A percentile compares a stretch with the other conserved stretches of the same genome.
These are phyloP conservation scores for Goffeauzyma gilvescens DNA, from an alignment of 768 basidiomycete species.

Conservation along the genomic window DNA sequence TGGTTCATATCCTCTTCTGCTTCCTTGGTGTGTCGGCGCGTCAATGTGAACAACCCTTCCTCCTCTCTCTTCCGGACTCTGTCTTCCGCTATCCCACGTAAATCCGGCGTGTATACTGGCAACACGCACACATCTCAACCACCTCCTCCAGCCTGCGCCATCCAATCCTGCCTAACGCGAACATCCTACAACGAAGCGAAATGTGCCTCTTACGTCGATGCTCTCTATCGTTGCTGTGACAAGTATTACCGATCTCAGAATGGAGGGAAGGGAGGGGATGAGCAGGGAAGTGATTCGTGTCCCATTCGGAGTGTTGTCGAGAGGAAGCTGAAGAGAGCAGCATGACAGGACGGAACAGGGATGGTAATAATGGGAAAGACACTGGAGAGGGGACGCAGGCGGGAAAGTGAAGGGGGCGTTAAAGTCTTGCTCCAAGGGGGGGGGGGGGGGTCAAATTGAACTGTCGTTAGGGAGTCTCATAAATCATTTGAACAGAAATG, in stretches of 20 bases:
- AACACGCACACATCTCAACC: too few species aligned
- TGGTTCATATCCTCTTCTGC: too few species aligned
- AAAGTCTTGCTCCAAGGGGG: too few species aligned
- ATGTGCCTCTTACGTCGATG: conserved; percentile 19
- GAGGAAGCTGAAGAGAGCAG: conserved; percentile 16
- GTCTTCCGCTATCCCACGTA: too few species aligned
- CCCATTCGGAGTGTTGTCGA: conserved; percentile 22
- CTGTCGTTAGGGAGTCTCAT: too few species aligned
- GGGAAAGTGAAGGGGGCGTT: too few species aligned
- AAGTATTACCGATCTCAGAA: conserved; percentile 27
- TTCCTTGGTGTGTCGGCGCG: too few species aligned
- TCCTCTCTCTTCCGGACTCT: not conserved
- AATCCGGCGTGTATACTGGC: too few species aligned
- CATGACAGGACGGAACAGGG: not conserved
- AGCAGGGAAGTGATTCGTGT: conserved; percentile 20
- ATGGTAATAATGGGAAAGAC: not conserved
- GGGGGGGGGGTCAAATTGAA: too few species aligned
- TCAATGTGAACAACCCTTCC: conserved; percentile 5
- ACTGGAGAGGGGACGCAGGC: not conserved
- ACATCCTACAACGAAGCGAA: conserved; percentile 25
- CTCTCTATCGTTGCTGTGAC: conserved; percentile 28
- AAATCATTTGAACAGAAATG: too few species aligned
- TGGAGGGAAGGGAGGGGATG: conserved; percentile 14
- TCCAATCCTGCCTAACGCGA: conserved; percentile 26
- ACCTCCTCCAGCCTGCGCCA: conserved; percentile 21